These are phyloP conservation scores for Zymoseptoria tritici DNA, from an alignment of 2,329 filamentous ascomycete genomes.

Conservation along the genomic window DNA sequence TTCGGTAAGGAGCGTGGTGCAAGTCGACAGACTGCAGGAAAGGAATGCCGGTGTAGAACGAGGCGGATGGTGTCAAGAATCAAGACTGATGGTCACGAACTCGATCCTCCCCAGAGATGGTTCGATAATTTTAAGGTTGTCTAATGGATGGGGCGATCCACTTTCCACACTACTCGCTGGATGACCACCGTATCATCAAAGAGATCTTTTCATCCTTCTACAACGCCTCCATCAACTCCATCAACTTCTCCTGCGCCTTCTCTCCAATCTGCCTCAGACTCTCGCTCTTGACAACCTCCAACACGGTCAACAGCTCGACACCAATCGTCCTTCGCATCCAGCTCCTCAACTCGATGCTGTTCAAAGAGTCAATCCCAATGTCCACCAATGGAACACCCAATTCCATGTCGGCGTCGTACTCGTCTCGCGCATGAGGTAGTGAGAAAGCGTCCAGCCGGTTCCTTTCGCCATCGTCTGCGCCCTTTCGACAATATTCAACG, in stretches of 20 bases:
- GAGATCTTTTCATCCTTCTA: neutral
- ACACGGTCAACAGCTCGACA: neutral
- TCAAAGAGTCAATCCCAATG: slow-evolving; percentile 9
- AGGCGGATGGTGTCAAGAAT: neutral
- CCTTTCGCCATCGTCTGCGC: neutral
- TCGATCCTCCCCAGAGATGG: neutral
- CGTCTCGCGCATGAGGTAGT: neutral
- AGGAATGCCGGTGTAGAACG: neutral
- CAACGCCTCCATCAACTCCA: neutral
- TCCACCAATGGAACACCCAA: neutral
- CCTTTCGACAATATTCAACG: neutral
- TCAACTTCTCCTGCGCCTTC: neutral
- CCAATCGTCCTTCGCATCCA: slow-evolving; percentile 1
- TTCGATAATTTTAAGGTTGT: neutral
- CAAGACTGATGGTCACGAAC: neutral
- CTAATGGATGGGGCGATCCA: too few species aligned
- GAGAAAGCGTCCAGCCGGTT: neutral
- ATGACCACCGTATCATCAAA: too few species aligned
- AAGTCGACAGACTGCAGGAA: neutral
- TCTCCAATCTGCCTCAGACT: neutral
- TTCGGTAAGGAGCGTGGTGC: neutral
- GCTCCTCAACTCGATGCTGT: slow-evolving; percentile 5
- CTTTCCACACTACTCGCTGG: too few species aligned
- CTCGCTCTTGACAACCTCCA: neutral
- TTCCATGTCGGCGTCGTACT: neutral